These are phyloP conservation scores for Salix exigua DNA, from an alignment of 345 rosid species.

Conservation along the genomic window DNA sequence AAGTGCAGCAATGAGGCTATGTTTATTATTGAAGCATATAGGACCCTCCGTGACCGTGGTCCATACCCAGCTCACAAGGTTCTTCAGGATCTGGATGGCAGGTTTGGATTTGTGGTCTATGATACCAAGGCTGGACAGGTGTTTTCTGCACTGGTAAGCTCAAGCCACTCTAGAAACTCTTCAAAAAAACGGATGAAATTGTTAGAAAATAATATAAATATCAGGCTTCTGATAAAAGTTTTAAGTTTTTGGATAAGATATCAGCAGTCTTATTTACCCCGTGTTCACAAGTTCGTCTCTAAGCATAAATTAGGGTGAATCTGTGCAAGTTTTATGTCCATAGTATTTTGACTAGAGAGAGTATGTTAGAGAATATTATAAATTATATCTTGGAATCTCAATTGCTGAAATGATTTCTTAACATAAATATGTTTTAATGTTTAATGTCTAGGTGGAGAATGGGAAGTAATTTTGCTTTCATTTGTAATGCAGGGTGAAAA, in stretches of 20 bases:
- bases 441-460: not conserved
- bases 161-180: not conserved
- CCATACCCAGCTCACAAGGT: conserved; percentile 96
- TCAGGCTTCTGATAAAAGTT: too few species aligned
- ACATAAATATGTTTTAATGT: not conserved
- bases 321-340: too few species aligned
- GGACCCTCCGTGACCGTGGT: conserved; percentile 86
- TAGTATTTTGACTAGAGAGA: too few species aligned
- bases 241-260: too few species aligned
- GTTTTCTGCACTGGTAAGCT: conserved; percentile 68
- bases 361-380: too few species aligned
- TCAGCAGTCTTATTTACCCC: too few species aligned
- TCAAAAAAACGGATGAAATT: not conserved
- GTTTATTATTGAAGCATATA: conserved; percentile 79
- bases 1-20: conserved; percentile 72
- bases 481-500: conserved; percentile 50
- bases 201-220: too few species aligned
- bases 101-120: conserved; percentile 79
- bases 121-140: conserved; percentile 68
- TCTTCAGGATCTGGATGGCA: conserved; percentile 79
- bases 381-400: too few species aligned
- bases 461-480: not conserved
- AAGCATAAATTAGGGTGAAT: too few species aligned
- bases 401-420: rapidly evolving
- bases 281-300: too few species aligned